phyloP scores from a whole-genome alignment of 768 basidiomycete genomes.

The Baorangia bicolor region DNA sequence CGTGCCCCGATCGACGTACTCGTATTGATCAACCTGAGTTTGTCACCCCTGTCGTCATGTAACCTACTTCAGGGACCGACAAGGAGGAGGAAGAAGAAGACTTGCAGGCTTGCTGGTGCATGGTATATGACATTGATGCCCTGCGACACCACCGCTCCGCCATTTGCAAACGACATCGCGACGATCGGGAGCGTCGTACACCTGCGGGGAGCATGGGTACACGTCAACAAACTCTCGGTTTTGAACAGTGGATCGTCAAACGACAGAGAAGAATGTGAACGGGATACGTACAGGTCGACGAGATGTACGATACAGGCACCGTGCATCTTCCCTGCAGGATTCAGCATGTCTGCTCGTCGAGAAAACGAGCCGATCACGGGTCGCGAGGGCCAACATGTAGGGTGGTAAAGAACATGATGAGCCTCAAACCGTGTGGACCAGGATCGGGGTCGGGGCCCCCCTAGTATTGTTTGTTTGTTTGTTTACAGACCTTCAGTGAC shows the following conservation, averaged over 20 bases:
- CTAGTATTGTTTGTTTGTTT: neutral
- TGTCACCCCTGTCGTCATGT: slow-evolving; percentile 40
- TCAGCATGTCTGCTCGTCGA: slow-evolving; percentile 43
- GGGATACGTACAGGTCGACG: slow-evolving; percentile 43
- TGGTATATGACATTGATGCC: slow-evolving; percentile 48
- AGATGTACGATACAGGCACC: slow-evolving; percentile 43
- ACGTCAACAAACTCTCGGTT: neutral
- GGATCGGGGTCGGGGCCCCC: neutral
- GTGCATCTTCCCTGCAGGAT: slow-evolving; percentile 36
- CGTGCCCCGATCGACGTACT: slow-evolving; percentile 34
- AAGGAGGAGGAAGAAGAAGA: neutral
- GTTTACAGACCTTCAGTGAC: slow-evolving; percentile 45
- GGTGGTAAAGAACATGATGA: neutral
- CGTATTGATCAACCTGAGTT: slow-evolving; percentile 41
- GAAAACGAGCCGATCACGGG: neutral
- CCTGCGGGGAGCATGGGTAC: slow-evolving; percentile 24
- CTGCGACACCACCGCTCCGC: slow-evolving; percentile 43
- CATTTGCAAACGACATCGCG: slow-evolving; percentile 34
- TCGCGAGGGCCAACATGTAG: neutral
- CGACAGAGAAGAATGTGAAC: neutral
- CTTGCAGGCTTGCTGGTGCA: slow-evolving; percentile 39
- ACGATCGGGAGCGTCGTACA: slow-evolving; percentile 42
- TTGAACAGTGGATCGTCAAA: neutral
- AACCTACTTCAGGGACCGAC: neutral
- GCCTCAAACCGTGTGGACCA: neutral